Evolutionary conservation across 1,284 basidiomycete species (phyloP).

Genomic region (Sanghuangporus weigelae): DNA sequence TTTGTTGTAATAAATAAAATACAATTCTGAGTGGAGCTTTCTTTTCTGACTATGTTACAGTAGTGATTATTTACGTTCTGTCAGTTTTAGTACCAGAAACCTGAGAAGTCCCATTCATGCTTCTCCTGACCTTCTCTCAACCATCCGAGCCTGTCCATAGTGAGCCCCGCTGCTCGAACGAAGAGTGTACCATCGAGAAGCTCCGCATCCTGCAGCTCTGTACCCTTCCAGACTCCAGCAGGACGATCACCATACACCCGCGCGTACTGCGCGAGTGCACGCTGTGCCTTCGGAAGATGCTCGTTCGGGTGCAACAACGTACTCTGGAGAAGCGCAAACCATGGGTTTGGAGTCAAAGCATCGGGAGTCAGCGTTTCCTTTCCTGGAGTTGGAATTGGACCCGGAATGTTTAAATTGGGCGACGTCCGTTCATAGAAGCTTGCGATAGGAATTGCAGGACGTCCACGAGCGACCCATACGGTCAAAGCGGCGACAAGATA

Average conservation of each 20-base stretch:
- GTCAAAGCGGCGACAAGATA: constrained; percentile 34
- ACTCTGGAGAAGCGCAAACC: constrained; percentile 50
- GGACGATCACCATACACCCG: constrained; percentile 40
- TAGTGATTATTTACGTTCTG: neutral
- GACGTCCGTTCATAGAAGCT: constrained; percentile 31
- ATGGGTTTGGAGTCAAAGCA: constrained; percentile 40
- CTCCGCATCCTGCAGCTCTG: constrained; percentile 41
- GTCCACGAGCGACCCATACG: constrained; percentile 35
- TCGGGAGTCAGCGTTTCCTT: constrained; percentile 30
- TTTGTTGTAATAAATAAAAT: too few relatives aligned
- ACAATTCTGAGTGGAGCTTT: too few relatives aligned
- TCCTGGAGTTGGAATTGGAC: constrained; percentile 28
- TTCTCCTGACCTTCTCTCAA: constrained; percentile 41
- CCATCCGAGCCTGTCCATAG: constrained; percentile 44
- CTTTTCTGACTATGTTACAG: too few relatives aligned
- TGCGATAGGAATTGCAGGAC: constrained; percentile 30
- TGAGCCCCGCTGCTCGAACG: constrained; percentile 46
- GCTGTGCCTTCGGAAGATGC: constrained; percentile 55
- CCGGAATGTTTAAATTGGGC: constrained; percentile 26
- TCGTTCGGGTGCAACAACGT: constrained; percentile 52
- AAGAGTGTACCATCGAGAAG: constrained; percentile 58
- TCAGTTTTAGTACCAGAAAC: constrained; percentile 9
- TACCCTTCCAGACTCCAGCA: constrained; percentile 29
- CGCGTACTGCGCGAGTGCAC: constrained; percentile 50
- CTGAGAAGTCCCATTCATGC: constrained; percentile 11